Evolutionary conservation across 495 filamentous ascomycete species (phyloP), one percentile per base, ranked within the genome.

Genomic region (Aspergillus leporis): DNA sequence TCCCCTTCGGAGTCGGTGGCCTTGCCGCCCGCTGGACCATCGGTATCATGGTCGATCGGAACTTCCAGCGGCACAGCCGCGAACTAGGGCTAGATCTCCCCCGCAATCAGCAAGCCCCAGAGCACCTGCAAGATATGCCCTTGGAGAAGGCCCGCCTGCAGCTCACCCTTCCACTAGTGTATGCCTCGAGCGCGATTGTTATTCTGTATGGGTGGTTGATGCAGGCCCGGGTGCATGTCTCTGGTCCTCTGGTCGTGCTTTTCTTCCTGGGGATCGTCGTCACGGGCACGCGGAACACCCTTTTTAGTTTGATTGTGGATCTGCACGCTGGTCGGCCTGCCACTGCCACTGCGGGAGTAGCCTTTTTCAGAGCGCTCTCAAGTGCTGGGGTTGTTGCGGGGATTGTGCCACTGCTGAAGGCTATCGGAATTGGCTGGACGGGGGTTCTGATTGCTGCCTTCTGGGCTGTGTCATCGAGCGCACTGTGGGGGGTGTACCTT

Each of bases 191-290:
- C 49, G 59, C 51, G 4, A 36, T 58, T 6, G 49, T 75, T 21
- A 48, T 77, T 12, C 64, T 58, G 3, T 81, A 78, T 56, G 74
- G 74, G 32, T 81, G 78, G 78, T 61, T 68, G 5, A 66, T 78
- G 51, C 30, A 74, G 9, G 54, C 51, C 18, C 18, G 45, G 5
- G 36, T 55, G 2, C 64, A 59, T 51, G 21, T 45, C 21, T 32
- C 56, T 6, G 56, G 56, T 28, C 56, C 48, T 28, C n/a, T 59
- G 46, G 49, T 59, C 45, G 45, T 59, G 13, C 48, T 59, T 7
- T 59, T 51, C 36, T 52, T 59, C 9, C n/a, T 38, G 13, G 56
- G 56, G 12, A 59, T 52, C 51, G 46, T 34, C n/a, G 30, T 19
- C 34, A 59, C 56, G 47, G 56, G 47, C 2, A 48, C 43, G 19